phyloP scores from a whole-genome alignment of 2,329 filamentous ascomycete genomes.

The Drechslera avenae region DNA sequence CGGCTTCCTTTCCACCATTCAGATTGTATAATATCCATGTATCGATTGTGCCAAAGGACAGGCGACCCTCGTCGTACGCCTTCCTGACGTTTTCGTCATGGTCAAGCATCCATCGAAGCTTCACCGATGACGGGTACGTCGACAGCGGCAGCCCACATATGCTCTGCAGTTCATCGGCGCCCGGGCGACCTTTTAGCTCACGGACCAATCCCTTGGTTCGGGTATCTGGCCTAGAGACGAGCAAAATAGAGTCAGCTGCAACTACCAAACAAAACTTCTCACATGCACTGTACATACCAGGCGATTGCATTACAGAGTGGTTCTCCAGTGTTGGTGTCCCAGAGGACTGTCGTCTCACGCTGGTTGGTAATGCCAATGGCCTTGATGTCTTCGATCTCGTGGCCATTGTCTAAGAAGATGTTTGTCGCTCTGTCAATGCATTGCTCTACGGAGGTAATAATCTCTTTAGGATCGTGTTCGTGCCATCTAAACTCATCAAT shows the following conservation, averaged over 20 bases:
- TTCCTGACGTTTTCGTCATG: conserved; percentile 71
- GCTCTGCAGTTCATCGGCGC: conserved; percentile 70
- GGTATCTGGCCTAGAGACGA: conserved; percentile 66
- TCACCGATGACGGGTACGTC: conserved; percentile 86
- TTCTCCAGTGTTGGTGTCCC: conserved; percentile 81
- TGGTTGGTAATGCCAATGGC: conserved; percentile 88
- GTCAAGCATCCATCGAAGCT: conserved; percentile 80
- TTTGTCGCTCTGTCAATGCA: conserved; percentile 80
- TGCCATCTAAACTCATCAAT: conserved; percentile 69
- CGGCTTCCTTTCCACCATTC: conserved; percentile 71
- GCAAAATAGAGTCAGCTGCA: conserved; percentile 6
- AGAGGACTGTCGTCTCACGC: conserved; percentile 84
- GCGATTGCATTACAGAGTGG: conserved; percentile 84
- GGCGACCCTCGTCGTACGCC: conserved; percentile 75
- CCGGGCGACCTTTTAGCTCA: conserved; percentile 71
- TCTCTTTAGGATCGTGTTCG: conserved; percentile 81
- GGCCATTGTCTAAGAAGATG: conserved; percentile 72
- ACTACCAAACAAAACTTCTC: background rate
- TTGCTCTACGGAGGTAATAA: conserved; percentile 74
- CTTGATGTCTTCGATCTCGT: conserved; percentile 70
- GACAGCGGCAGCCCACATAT: conserved; percentile 83
- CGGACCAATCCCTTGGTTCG: conserved; percentile 76
- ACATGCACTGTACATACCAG: conserved; percentile 57
- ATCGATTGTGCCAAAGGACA: conserved; percentile 87
- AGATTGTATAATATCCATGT: conserved; percentile 86